phyloP scores from a whole-genome alignment of 345 rosid species.

The Trapa bicornis region DNA sequence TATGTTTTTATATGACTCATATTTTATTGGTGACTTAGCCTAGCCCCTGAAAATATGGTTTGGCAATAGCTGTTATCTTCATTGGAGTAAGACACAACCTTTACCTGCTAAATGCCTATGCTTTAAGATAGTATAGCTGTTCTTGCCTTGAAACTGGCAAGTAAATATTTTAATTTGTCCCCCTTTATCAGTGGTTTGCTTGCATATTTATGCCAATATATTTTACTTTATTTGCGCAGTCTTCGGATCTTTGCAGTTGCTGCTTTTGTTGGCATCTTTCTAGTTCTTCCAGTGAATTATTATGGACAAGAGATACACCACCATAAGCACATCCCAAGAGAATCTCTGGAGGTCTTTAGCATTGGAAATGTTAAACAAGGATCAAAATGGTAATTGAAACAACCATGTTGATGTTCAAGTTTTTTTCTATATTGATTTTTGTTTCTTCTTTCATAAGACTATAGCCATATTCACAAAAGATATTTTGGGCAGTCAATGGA shows the following conservation, averaged over 20 bases:
- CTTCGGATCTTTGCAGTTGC: conserved; percentile 64
- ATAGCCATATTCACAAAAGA: neutral
- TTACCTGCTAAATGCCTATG: neutral
- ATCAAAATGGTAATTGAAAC: conserved; percentile 51
- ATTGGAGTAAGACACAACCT: neutral
- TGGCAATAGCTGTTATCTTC: neutral
- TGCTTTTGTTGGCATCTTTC: conserved; percentile 47
- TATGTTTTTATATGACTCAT: neutral
- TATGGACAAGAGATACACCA: conserved; percentile 55
- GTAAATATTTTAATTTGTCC: neutral
- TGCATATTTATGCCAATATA: neutral
- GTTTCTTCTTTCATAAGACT: neutral
- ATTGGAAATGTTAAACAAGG: conserved; percentile 69
- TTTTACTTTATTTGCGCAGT: conserved; percentile 32
- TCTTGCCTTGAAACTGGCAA: neutral
- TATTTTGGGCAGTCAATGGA: neutral
- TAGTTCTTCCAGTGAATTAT: conserved; percentile 83
- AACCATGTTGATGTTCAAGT: neutral
- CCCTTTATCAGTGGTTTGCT: neutral
- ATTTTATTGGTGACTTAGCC: neutral
- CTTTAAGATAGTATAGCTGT: neutral
- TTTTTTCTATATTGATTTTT: too few species aligned
- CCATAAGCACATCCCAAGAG: conserved; percentile 35
- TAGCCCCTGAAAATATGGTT: neutral
- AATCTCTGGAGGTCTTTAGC: conserved; percentile 52